Percentiles rank a stretch among this genome's conserved stretches.
Evolutionary conservation across 73 alveolate species (phyloP).

Genomic region (Halteria grandinella): DNA sequence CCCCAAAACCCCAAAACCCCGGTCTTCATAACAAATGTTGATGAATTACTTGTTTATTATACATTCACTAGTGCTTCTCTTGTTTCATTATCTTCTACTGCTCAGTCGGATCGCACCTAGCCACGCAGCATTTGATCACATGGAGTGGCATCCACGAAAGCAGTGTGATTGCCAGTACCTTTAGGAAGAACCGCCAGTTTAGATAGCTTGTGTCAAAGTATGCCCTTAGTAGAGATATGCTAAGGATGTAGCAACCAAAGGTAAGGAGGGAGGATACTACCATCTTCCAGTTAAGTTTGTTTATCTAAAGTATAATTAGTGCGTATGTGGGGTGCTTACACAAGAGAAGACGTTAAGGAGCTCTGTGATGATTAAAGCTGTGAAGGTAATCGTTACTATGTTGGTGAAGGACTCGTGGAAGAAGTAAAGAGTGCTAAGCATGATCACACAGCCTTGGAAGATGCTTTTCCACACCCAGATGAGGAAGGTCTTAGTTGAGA

Average conservation of each 20-base stretch:
- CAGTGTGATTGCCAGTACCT: conserved; percentile 70
- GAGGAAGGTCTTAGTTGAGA: conserved; percentile 89
- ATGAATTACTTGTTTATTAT: neutral
- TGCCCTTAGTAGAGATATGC: conserved; percentile 67
- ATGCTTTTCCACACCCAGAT: conserved; percentile 94
- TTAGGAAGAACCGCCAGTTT: conserved; percentile 67
- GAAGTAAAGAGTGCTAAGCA: conserved; percentile 85
- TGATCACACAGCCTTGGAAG: conserved; percentile 81
- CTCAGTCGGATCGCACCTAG: conserved; percentile 71
- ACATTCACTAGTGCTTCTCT: conserved; percentile 75
- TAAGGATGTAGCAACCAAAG: conserved; percentile 66
- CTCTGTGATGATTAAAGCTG: conserved; percentile 90
- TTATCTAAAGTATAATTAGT: conserved; percentile 27
- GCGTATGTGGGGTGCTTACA: conserved; percentile 30
- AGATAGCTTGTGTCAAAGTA: conserved; percentile 79
- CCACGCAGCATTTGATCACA: conserved; percentile 58
- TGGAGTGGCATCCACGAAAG: conserved; percentile 88
- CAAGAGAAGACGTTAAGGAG: conserved; percentile 93
- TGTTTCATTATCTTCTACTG: conserved; percentile 32
- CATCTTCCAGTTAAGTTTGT: conserved; percentile 91
- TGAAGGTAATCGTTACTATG: conserved; percentile 95
- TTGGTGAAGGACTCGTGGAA: conserved; percentile 86
- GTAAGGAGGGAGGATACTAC: conserved; percentile 81
- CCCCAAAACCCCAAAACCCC: conserved; percentile 47
- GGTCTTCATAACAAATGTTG: neutral